Percentiles rank a stretch among this genome's conserved stretches.
phyloP scores from a whole-genome alignment of 2,329 filamentous ascomycete genomes.

The Pseudogymnoascus sp. region DNA sequence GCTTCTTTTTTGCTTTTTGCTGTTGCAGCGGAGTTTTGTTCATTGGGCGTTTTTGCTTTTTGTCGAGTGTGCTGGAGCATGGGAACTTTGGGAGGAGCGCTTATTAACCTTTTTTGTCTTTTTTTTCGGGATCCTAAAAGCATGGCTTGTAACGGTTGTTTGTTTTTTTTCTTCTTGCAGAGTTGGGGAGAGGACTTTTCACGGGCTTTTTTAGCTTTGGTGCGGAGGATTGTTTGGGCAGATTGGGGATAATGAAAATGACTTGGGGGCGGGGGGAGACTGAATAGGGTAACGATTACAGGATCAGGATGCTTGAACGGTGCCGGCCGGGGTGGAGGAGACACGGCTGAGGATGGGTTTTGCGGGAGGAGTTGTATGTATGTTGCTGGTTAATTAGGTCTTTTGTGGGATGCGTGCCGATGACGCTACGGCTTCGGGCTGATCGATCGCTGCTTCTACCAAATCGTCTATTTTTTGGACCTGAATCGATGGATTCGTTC shows the following conservation, averaged over 20 bases:
- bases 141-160: slow-evolving; percentile 7
- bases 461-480: slow-evolving; percentile 1
- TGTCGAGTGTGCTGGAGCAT: neutral
- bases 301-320: neutral
- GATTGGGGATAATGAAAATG: slow-evolving; percentile 4
- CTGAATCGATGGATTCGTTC: slow-evolving; percentile 6
- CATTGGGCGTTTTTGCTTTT: neutral
- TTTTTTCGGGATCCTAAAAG: slow-evolving; percentile 6
- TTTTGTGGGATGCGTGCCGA: neutral
- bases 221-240: neutral
- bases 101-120: neutral
- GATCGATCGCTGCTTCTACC: neutral
- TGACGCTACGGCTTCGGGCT: neutral
- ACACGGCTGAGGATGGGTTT: neutral
- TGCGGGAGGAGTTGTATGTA: neutral
- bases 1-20: neutral
- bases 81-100: slow-evolving; percentile 7
- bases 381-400: slow-evolving; percentile 6
- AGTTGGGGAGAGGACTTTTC: neutral
- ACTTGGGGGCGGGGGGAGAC: neutral
- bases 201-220: neutral
- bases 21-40: neutral
- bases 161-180: neutral
- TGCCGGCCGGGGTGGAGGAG: too few species aligned
- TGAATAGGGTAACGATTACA: slow-evolving; percentile 1